These are phyloP conservation scores for Dissophora globulifera DNA, from an alignment of 192 early-diverging fungal genomes.

Conservation along the genomic window DNA sequence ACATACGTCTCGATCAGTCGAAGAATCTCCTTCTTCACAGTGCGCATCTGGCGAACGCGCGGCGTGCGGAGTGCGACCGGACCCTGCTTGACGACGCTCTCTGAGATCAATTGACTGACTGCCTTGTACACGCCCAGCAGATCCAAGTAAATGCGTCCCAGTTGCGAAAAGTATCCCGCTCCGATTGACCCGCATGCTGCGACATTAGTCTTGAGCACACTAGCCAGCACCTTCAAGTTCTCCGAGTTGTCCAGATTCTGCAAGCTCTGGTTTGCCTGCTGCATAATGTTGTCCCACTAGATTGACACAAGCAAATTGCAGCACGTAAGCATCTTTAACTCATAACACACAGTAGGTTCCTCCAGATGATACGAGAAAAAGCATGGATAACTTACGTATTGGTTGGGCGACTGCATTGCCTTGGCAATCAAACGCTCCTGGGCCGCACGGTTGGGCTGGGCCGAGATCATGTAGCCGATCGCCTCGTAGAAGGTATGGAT, in stretches of 20 bases:
- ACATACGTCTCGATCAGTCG: conserved; percentile 95
- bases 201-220: conserved; percentile 96
- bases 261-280: conserved; percentile 72
- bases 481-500: conserved; percentile 99
- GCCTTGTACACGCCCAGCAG: conserved; percentile 93
- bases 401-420: conserved; percentile 92
- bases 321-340: too few relatives aligned
- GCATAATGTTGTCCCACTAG: conserved; percentile 86
- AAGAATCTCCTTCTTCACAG: conserved; percentile 97
- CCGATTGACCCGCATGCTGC: conserved; percentile 91
- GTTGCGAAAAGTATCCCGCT: conserved; percentile 86
- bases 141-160: conserved; percentile 90
- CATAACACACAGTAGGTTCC: too few relatives aligned
- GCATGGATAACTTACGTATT: conserved; percentile 60
- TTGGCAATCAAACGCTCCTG: conserved; percentile 88
- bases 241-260: conserved; percentile 80
- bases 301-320: neutral
- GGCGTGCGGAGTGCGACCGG: conserved; percentile 93
- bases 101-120: conserved; percentile 86
- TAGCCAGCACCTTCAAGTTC: conserved; percentile 88
- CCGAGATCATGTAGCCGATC: conserved; percentile 97
- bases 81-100: conserved; percentile 77
- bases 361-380: neutral
- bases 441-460: conserved; percentile 80
- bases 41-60: conserved; percentile 87